Percentiles rank a stretch among this genome's conserved stretches.
Conservation (phyloP, 805 yeast species). For the Nakazawaea ishiwadae region DNA sequence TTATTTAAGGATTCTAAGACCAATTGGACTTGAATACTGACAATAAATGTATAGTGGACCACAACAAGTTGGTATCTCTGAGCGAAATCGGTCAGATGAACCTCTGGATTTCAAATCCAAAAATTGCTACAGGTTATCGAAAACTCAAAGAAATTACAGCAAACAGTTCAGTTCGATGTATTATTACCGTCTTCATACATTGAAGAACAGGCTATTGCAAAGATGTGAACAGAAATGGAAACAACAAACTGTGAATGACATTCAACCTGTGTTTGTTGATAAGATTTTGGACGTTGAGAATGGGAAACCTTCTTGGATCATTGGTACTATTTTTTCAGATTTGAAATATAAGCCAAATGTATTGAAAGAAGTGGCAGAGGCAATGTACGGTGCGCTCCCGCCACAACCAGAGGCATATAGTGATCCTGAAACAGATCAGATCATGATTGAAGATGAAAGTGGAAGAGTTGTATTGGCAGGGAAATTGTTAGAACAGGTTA, state of each 20-base stretch:
- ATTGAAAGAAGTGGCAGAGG: constrained; percentile 69
- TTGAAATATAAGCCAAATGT: constrained; percentile 83
- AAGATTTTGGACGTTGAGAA: constrained; percentile 60
- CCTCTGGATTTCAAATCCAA: constrained; percentile 3
- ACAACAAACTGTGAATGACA: constrained; percentile 32
- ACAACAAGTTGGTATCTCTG: no score
- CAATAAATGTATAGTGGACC: no score
- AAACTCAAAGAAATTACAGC: constrained; percentile 27
- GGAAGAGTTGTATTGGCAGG: constrained; percentile 75
- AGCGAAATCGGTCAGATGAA: constrained; percentile 5
- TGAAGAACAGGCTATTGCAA: constrained; percentile 23
- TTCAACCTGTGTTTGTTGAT: constrained; percentile 26
- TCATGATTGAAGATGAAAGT: constrained; percentile 87
- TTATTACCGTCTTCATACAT: constrained; percentile 30
- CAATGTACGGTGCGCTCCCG: constrained; percentile 46
- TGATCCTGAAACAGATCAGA: constrained; percentile 51
- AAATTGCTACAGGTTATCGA: constrained; percentile 20
- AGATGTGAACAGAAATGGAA: constrained; percentile 33
- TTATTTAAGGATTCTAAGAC: no score
- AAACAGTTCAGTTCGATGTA: constrained; percentile 40
- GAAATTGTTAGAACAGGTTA: constrained; percentile 52
- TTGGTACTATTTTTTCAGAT: constrained; percentile 84
- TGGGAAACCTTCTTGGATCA: constrained; percentile 69
- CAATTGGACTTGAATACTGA: no score
- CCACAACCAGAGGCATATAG: constrained; percentile 36